A percentile compares a stretch with the other conserved stretches of the same genome.
phyloP scores from a whole-genome alignment of 768 basidiomycete genomes.

The Xerocomellus amylosporus region DNA sequence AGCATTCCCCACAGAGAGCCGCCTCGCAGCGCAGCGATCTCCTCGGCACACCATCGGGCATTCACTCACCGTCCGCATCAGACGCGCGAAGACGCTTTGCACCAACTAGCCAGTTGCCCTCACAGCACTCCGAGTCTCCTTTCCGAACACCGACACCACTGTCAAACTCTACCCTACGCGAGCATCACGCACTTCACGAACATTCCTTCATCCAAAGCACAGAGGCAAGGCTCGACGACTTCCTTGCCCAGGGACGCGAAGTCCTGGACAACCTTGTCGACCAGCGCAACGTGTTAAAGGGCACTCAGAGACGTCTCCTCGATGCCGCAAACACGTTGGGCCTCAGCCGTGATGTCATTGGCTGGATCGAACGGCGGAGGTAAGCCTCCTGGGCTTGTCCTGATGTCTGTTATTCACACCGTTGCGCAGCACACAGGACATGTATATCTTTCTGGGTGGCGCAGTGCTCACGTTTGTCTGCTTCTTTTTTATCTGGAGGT shows the following conservation, averaged over 20 bases:
- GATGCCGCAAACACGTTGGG: slow-evolving; percentile 94
- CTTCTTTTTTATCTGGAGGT: slow-evolving; percentile 92
- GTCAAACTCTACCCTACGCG: slow-evolving; percentile 55
- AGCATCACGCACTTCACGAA: slow-evolving; percentile 80
- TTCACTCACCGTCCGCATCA: slow-evolving; percentile 28
- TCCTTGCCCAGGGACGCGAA: slow-evolving; percentile 87
- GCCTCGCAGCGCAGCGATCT: slow-evolving; percentile 63
- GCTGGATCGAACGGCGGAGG: slow-evolving; percentile 97
- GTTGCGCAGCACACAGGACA: slow-evolving; percentile 78
- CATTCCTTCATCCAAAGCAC: slow-evolving; percentile 87
- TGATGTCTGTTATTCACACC: slow-evolving; percentile 9
- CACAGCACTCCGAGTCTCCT: slow-evolving; percentile 82
- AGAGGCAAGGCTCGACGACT: slow-evolving; percentile 80
- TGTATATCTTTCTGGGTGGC: slow-evolving; percentile 88
- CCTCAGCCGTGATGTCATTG: slow-evolving; percentile 89
- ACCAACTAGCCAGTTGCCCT: slow-evolving; percentile 33
- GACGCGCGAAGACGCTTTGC: slow-evolving; percentile 69
- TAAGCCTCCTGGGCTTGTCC: slow-evolving; percentile 27
- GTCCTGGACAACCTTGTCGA: slow-evolving; percentile 90
- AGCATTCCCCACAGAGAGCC: slow-evolving; percentile 45
- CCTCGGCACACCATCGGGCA: slow-evolving; percentile 44
- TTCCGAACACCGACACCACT: slow-evolving; percentile 64
- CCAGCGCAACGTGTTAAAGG: slow-evolving; percentile 91
- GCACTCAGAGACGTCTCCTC: slow-evolving; percentile 82
- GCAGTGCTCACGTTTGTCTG: slow-evolving; percentile 86